A percentile compares a stretch with the other conserved stretches of the same genome.
Conservation (phyloP, 495 filamentous ascomycete species). For the Antarctomyces pellizariae region DNA sequence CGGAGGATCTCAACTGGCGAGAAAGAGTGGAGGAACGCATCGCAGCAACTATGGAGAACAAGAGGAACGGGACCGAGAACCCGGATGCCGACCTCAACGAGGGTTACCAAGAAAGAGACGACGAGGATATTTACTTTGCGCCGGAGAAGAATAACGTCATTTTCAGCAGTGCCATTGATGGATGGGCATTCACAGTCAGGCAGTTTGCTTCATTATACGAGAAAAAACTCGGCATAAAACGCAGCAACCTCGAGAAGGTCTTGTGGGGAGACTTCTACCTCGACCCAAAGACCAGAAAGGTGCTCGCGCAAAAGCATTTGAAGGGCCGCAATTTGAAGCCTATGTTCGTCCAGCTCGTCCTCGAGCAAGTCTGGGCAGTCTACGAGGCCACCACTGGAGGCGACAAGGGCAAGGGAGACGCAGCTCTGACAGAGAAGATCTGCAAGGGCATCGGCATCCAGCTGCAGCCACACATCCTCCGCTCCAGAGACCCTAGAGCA, state of each 20-base stretch:
- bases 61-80: slow-evolving; percentile 19
- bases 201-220: slow-evolving; percentile 91
- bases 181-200: slow-evolving; percentile 90
- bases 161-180: slow-evolving; percentile 90
- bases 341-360: slow-evolving; percentile 91
- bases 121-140: slow-evolving; percentile 95
- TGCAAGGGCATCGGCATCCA: slow-evolving; percentile 72
- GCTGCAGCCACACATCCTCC: slow-evolving; percentile 60
- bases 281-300: slow-evolving; percentile 89
- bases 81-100: slow-evolving; percentile 28
- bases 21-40: slow-evolving; percentile 75
- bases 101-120: slow-evolving; percentile 76
- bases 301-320: slow-evolving; percentile 75
- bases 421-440: slow-evolving; percentile 71
- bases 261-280: slow-evolving; percentile 95
- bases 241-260: slow-evolving; percentile 74
- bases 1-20: slow-evolving; percentile 91
- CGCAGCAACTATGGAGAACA: slow-evolving; percentile 22
- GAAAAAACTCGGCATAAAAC: slow-evolving; percentile 89
- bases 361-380: slow-evolving; percentile 93
- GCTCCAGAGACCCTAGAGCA: slow-evolving; percentile 61
- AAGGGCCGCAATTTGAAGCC: slow-evolving; percentile 81
- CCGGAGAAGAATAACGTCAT: slow-evolving; percentile 98
- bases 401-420: slow-evolving; percentile 64
- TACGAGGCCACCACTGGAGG: slow-evolving; percentile 78